Percentiles rank a stretch among this genome's conserved stretches.
Evolutionary conservation across 257 asterid species (phyloP).

Genomic region (Solanum infundibuliforme): DNA sequence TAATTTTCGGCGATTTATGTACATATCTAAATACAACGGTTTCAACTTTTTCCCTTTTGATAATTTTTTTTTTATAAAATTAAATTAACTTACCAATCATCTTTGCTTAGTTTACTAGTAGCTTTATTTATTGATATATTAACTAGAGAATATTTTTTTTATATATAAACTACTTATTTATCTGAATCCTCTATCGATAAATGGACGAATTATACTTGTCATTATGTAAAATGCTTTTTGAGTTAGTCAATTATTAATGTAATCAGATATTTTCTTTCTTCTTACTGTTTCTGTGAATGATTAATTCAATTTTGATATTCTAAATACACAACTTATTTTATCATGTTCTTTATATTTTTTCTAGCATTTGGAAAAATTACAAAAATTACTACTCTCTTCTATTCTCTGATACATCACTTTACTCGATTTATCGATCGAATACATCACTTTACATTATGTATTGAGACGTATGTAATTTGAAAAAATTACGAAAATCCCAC

Average conservation of each 20-base stretch:
- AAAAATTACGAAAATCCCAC: too few relatives aligned
- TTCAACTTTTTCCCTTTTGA: neutral
- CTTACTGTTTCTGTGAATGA: neutral
- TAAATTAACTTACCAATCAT: neutral
- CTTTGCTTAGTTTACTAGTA: neutral
- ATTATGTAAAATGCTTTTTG: neutral
- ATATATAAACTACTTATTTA: neutral
- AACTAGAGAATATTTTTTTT: neutral
- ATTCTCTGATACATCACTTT: too few relatives aligned
- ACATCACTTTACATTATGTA: too few relatives aligned
- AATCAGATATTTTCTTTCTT: neutral
- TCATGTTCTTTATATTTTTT: too few relatives aligned
- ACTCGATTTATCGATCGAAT: accelerated
- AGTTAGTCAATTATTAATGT: neutral
- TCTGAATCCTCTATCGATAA: neutral
- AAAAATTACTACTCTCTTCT: too few relatives aligned
- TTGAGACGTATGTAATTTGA: too few relatives aligned
- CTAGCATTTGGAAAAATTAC: too few relatives aligned
- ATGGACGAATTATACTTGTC: neutral
- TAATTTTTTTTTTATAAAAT: too few relatives aligned
- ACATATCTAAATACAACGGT: neutral
- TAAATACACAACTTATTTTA: too few relatives aligned
- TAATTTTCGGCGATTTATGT: neutral
- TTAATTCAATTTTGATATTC: neutral
- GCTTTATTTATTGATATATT: neutral